Conservation (phyloP, 495 filamentous ascomycete genomes). For the Xylaria cubensis region DNA sequence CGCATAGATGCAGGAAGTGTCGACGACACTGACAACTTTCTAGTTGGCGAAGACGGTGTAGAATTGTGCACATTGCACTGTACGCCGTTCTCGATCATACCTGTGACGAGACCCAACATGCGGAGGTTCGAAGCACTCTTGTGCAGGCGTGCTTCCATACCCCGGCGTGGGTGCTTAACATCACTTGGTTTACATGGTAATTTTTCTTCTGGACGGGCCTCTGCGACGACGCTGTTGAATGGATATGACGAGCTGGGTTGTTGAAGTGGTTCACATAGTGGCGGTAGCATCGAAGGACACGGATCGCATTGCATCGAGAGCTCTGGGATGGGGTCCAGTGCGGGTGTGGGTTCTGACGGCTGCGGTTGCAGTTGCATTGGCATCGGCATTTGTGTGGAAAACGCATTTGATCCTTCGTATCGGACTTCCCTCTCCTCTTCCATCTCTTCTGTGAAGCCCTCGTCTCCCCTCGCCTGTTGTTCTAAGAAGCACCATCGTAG, state of each 20-base stretch:
- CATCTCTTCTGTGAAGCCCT: background rate
- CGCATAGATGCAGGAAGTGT: conserved; percentile 15
- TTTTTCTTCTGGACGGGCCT: conserved; percentile 7
- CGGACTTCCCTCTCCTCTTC: background rate
- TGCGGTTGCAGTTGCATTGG: conserved; percentile 21
- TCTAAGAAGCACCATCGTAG: conserved; percentile 12
- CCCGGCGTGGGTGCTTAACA: conserved; percentile 25
- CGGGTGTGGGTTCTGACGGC: conserved; percentile 20
- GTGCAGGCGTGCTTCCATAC: conserved; percentile 29
- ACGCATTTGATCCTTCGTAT: conserved; percentile 13
- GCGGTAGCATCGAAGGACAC: conserved; percentile 17
- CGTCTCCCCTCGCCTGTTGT: background rate
- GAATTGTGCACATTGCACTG: conserved; percentile 46
- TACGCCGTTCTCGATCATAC: conserved; percentile 44
- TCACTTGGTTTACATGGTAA: conserved; percentile 11
- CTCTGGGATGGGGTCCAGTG: conserved; percentile 13
- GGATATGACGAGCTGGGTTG: conserved; percentile 10
- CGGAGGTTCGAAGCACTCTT: conserved; percentile 36
- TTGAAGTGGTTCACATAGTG: conserved; percentile 22
- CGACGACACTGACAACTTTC: conserved; percentile 14
- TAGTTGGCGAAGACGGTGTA: conserved; percentile 29
- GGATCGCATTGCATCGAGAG: conserved; percentile 15
- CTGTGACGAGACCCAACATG: conserved; percentile 38
- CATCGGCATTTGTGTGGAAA: conserved; percentile 9
- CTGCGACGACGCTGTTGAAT: background rate